Evolutionary conservation across 2,329 filamentous ascomycete species (phyloP).

Genomic region (Apiospora pterosperma): DNA sequence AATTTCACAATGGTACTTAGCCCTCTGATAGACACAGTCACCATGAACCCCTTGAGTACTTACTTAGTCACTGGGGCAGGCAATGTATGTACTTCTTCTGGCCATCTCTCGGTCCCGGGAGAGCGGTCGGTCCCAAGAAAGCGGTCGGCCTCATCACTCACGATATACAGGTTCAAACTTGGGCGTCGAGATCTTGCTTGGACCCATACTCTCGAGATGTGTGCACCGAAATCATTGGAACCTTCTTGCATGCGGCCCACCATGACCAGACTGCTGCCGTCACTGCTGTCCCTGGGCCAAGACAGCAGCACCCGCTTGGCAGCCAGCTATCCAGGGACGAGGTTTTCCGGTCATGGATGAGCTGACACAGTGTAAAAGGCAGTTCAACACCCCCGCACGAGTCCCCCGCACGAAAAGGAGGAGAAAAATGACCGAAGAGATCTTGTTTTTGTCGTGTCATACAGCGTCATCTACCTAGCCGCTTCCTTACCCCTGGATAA

Average conservation of each 20-base stretch:
- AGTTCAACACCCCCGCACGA: neutral
- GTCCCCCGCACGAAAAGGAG: too few species aligned
- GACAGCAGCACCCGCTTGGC: neutral
- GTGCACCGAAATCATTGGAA: neutral
- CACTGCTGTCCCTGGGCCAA: neutral
- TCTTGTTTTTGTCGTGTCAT: neutral
- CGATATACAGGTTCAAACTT: neutral
- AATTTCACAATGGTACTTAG: neutral
- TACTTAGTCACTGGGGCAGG: neutral
- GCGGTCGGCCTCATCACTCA: neutral
- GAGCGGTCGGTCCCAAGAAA: neutral
- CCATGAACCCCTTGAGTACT: neutral
- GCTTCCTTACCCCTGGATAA: neutral
- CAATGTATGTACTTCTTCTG: neutral
- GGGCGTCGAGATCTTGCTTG: neutral
- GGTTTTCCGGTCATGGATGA: neutral
- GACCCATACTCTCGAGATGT: neutral
- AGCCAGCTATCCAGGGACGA: neutral
- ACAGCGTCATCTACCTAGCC: neutral
- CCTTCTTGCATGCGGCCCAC: neutral
- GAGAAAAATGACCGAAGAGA: neutral
- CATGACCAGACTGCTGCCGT: neutral
- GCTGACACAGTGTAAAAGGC: neutral
- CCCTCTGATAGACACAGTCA: too few species aligned
- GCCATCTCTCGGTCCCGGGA: neutral